Conservation (phyloP, 306 rosid species). For the Glycine latifolia region DNA sequence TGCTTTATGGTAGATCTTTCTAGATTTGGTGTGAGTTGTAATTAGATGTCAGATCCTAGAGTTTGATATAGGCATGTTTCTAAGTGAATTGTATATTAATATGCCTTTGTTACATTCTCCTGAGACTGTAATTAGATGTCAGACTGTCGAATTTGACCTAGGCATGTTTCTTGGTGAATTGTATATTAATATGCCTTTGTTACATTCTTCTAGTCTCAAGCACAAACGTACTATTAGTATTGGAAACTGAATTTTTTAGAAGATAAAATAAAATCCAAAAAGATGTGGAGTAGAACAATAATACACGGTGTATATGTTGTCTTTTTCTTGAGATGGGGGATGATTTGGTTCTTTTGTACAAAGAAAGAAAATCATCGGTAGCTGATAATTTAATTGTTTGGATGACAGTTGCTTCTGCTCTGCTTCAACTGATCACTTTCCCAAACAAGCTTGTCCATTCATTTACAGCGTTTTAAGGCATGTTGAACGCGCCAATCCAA, state of each 20-base stretch:
- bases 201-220: constrained; percentile 19
- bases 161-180: constrained; percentile 34
- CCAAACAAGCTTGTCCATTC: too few relatives aligned
- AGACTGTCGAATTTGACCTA: constrained; percentile 43
- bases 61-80: constrained; percentile 41
- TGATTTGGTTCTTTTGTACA: too few relatives aligned
- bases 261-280: neutral
- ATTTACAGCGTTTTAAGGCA: too few relatives aligned
- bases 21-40: constrained; percentile 48
- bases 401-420: too few relatives aligned
- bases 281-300: too few relatives aligned
- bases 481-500: too few relatives aligned
- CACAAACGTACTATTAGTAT: neutral
- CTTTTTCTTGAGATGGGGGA: too few relatives aligned
- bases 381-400: too few relatives aligned
- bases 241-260: neutral
- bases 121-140: neutral
- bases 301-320: too few relatives aligned
- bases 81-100: constrained; percentile 34
- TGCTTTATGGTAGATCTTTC: constrained; percentile 45
- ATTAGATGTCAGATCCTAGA: constrained; percentile 50
- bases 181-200: constrained; percentile 20
- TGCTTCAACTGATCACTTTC: too few relatives aligned
- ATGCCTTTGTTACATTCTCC: constrained; percentile 22
- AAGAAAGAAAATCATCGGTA: too few relatives aligned